Percentiles rank a stretch among this genome's conserved stretches.
Conservation (phyloP, 495 filamentous ascomycete species). For the Immersiella caudata region DNA sequence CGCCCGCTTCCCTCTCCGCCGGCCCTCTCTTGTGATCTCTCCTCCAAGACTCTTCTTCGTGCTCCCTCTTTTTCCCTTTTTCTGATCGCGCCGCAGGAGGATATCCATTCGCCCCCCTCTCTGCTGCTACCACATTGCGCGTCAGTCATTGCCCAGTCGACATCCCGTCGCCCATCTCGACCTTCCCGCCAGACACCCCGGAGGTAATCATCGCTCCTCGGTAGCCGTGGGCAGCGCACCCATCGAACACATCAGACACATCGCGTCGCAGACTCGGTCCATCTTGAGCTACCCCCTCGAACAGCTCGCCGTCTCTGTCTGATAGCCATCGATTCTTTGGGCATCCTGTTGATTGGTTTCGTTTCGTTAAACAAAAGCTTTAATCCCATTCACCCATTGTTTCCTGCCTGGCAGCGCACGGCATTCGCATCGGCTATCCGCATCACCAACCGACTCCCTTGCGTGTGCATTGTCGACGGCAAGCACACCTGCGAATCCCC, state of each 20-base stretch:
- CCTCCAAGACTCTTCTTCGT: conserved; percentile 39
- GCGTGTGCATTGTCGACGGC: conserved; percentile 31
- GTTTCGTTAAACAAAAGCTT: conserved; percentile 44
- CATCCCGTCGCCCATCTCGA: conserved; percentile 17
- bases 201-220: conserved; percentile 35
- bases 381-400: conserved; percentile 47
- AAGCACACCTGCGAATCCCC: conserved; percentile 22
- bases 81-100: conserved; percentile 38
- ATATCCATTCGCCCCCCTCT: conserved; percentile 23
- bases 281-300: conserved; percentile 30
- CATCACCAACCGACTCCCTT: conserved; percentile 19
- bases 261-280: conserved; percentile 38
- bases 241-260: conserved; percentile 34
- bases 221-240: conserved; percentile 16
- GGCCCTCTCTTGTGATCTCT: conserved; percentile 39
- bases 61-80: conserved; percentile 34
- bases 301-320: conserved; percentile 31
- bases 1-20: conserved; percentile 33
- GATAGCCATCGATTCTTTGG: conserved; percentile 38
- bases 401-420: conserved; percentile 35
- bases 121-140: conserved; percentile 23
- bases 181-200: conserved; percentile 24
- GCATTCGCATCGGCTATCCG: conserved; percentile 24
- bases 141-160: neutral
- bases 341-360: conserved; percentile 45